A percentile compares a stretch with the other conserved stretches of the same genome.
phyloP scores from a whole-genome alignment of 805 yeast species.

The Saturnispora sekii region DNA sequence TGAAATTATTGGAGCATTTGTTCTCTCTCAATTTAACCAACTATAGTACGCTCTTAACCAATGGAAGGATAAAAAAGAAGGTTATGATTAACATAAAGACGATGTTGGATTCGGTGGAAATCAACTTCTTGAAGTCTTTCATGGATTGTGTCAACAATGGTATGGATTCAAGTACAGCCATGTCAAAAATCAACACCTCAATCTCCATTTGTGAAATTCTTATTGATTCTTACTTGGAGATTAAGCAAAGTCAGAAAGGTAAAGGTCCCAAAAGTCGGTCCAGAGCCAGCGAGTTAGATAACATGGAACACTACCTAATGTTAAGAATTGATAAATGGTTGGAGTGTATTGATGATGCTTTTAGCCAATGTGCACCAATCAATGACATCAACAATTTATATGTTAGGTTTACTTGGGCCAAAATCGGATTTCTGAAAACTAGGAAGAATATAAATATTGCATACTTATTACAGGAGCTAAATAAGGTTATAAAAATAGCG shows the following conservation, averaged over 20 bases:
- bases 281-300: slow-evolving; percentile 24
- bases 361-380: slow-evolving; percentile 8
- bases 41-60: slow-evolving; percentile 18
- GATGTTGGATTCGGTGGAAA: slow-evolving; percentile 23
- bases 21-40: slow-evolving; percentile 13
- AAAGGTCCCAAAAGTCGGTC: slow-evolving; percentile 16
- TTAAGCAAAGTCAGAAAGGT: slow-evolving; percentile 19
- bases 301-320: slow-evolving; percentile 30
- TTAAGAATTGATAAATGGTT: slow-evolving; percentile 44
- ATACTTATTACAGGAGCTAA: slow-evolving; percentile 26
- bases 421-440: slow-evolving; percentile 33
- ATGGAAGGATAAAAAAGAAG: slow-evolving; percentile 15
- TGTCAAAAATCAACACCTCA: slow-evolving; percentile 16
- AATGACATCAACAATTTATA: slow-evolving; percentile 11
- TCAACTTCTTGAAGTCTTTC: slow-evolving; percentile 15
- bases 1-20: slow-evolving; percentile 19
- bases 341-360: slow-evolving; percentile 24
- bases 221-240: slow-evolving; percentile 32
- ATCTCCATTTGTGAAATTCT: slow-evolving; percentile 36
- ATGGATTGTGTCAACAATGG: slow-evolving; percentile 1
- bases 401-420: slow-evolving; percentile 40
- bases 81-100: slow-evolving; percentile 15
- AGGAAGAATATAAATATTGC: slow-evolving; percentile 22
- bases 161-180: neutral
- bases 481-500: slow-evolving; percentile 19